Evolutionary conservation across 257 asterid species (phyloP).

Genomic region (Rhazya stricta): DNA sequence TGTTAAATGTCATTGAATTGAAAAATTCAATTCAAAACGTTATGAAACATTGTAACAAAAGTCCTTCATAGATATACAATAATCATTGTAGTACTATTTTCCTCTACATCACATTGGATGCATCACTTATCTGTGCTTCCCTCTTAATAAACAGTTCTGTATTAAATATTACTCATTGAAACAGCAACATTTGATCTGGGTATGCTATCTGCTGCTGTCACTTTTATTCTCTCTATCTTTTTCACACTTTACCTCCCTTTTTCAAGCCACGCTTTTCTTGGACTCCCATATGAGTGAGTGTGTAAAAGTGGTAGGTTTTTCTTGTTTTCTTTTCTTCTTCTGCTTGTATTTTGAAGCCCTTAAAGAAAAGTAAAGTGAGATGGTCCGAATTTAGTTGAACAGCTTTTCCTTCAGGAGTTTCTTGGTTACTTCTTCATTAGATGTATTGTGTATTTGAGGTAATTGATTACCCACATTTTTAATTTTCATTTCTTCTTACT

Average conservation of each 20-base stretch:
- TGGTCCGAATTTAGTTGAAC: constrained; percentile 8
- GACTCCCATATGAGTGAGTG: not conserved
- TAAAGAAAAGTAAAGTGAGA: constrained; percentile 10
- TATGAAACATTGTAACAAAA: no score
- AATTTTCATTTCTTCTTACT: not conserved
- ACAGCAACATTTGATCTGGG: constrained; percentile 2
- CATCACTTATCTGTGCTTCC: not conserved
- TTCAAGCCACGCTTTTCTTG: constrained; percentile 17
- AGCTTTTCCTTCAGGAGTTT: not conserved
- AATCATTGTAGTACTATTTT: no score
- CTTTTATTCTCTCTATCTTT: constrained; percentile 1
- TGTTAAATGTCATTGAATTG: no score
- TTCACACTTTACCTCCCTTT: constrained; percentile 1
- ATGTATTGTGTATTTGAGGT: constrained; percentile 13
- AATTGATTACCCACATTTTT: not conserved
- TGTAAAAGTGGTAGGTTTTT: not conserved
- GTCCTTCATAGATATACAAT: no score
- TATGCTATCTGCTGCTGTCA: not conserved
- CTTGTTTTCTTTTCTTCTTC: constrained; percentile 1
- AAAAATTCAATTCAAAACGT: no score
- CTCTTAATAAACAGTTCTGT: not conserved
- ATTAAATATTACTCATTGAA: not conserved
- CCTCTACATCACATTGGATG: not conserved
- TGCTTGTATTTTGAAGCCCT: not conserved
- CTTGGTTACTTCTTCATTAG: constrained; percentile 8